phyloP scores from a whole-genome alignment of 2,329 filamentous ascomycete genomes.

The Colletotrichum aenigma region DNA sequence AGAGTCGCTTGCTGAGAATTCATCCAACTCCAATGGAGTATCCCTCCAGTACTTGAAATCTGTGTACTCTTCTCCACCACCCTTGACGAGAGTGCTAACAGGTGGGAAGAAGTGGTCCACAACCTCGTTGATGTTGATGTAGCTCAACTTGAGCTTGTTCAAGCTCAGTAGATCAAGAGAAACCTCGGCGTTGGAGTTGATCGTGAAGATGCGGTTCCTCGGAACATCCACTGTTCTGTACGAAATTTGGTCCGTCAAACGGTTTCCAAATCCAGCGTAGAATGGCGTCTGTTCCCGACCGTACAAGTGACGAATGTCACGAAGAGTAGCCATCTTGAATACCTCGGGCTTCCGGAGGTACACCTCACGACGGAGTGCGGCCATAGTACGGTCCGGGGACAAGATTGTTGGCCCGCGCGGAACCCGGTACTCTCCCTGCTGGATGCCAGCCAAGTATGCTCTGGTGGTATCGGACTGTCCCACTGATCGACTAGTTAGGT shows the following conservation, averaged over 20 bases:
- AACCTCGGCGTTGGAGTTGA: slow-evolving; percentile 97
- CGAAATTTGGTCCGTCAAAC: slow-evolving; percentile 92
- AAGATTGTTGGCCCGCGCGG: slow-evolving; percentile 93
- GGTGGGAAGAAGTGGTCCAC: slow-evolving; percentile 99
- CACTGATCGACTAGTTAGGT: slow-evolving; percentile 91
- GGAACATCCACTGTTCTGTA: slow-evolving; percentile 97
- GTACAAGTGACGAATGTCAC: slow-evolving; percentile 92
- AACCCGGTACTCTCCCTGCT: slow-evolving; percentile 84
- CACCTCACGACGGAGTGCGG: slow-evolving; percentile 87
- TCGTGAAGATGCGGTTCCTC: slow-evolving; percentile 93
- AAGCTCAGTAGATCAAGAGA: slow-evolving; percentile 87
- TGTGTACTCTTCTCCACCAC: slow-evolving; percentile 92
- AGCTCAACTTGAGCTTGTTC: slow-evolving; percentile 95
- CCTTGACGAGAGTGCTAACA: slow-evolving; percentile 82
- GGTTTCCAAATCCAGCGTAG: slow-evolving; percentile 96
- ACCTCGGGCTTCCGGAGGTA: slow-evolving; percentile 97
- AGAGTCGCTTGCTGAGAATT: slow-evolving; percentile 85
- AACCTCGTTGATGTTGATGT: slow-evolving; percentile 95
- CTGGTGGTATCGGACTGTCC: slow-evolving; percentile 92
- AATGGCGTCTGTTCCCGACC: slow-evolving; percentile 80
- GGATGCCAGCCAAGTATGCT: slow-evolving; percentile 86
- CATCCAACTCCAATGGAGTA: slow-evolving; percentile 79
- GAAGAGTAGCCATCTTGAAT: slow-evolving; percentile 98
- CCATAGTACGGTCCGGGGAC: slow-evolving; percentile 93
- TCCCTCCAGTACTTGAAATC: slow-evolving; percentile 98